Base-by-base conservation (phyloP, 148 eudicot genomes). In the Tetragonia tetragonoides region DNA sequence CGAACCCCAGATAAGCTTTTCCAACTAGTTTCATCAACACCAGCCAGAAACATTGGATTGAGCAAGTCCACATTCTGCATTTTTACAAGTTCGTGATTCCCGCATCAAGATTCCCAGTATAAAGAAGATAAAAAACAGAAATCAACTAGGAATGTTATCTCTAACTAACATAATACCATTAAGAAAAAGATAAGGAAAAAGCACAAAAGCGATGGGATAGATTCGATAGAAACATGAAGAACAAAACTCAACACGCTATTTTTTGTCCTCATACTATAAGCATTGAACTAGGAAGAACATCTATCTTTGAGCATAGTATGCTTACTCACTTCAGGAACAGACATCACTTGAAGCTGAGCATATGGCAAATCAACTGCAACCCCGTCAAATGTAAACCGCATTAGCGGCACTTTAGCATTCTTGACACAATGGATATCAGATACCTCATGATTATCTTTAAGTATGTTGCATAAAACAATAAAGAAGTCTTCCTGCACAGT, bases 11-110 rank as follows among this genome's bases (percentile, higher is more conserved):
- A 90, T 74, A 90, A 71, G 80, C 90, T 85, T 76, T 73, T 85
- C 90, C 87, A 85, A 65, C 94, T 88, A 66, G 82, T 88, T 60
- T 87, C 94, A 83, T 90, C 91, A 65, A 90, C 83, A 77, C 81
- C 74, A 70, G 57, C 64, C 74, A 80, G 60, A 56, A 83, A 82
- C 37, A 63, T 78, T 7, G 87, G 87, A 65, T 88, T 78, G 51
- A 75, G 76, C 76, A 85, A 28, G 76, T 90, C 87, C 67, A 87
- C 91, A 84, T 86, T 80, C 94, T 90, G 82, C 79, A 84, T 37
- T 37, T 37, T 39, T 6, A 51, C 41, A 21, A 38, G 59, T 47
- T 23, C 46, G 38, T 28, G 34, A 28, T 28, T 28, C 34, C 10
- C 60, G 47, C 39, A 46, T 74, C 37, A 34, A 74, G 59, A 46